phyloP scores from a whole-genome alignment of 2,329 filamentous ascomycete genomes.

The Aureobasidium sp. region DNA sequence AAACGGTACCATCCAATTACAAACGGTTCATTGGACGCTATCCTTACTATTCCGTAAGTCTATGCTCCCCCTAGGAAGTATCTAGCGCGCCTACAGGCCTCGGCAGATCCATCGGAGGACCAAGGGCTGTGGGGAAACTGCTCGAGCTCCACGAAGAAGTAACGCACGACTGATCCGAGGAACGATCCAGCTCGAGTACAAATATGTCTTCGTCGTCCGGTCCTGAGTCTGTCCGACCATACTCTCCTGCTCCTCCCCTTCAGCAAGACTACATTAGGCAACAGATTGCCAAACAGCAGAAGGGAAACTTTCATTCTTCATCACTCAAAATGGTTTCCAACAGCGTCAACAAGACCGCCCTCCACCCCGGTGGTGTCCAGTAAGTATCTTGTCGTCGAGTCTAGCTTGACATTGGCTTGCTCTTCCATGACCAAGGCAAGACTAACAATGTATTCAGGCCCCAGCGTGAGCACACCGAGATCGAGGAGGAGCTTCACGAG shows the following conservation, averaged over 20 bases:
- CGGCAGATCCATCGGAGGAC: slow-evolving; percentile 9
- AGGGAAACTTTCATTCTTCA: slow-evolving; percentile 51
- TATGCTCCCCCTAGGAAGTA: neutral
- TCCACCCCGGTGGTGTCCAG: slow-evolving; percentile 86
- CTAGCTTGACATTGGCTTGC: slow-evolving; percentile 8
- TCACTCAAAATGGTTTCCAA: slow-evolving; percentile 43
- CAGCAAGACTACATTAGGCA: slow-evolving; percentile 49
- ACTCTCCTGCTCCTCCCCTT: slow-evolving; percentile 28
- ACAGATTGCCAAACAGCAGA: slow-evolving; percentile 49
- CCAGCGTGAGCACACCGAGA: slow-evolving; percentile 81
- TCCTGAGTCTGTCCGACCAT: slow-evolving; percentile 9
- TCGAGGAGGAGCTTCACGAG: slow-evolving; percentile 96
- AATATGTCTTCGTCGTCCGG: slow-evolving; percentile 3
- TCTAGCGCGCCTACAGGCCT: neutral
- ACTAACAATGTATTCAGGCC: slow-evolving; percentile 47
- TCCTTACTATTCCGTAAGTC: neutral
- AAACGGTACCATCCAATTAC: slow-evolving; percentile 11
- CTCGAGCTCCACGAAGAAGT: slow-evolving; percentile 1
- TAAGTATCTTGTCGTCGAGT: slow-evolving; percentile 44
- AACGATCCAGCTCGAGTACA: slow-evolving; percentile 10
- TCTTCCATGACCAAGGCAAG: slow-evolving; percentile 8
- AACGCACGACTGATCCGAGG: slow-evolving; percentile 1
- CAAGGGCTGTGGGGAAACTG: slow-evolving; percentile 7
- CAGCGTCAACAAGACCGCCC: slow-evolving; percentile 79
- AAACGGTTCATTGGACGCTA: slow-evolving; percentile 6